Base-by-base conservation (phyloP, 768 basidiomycete species). In the Saitozyma podzolica region DNA sequence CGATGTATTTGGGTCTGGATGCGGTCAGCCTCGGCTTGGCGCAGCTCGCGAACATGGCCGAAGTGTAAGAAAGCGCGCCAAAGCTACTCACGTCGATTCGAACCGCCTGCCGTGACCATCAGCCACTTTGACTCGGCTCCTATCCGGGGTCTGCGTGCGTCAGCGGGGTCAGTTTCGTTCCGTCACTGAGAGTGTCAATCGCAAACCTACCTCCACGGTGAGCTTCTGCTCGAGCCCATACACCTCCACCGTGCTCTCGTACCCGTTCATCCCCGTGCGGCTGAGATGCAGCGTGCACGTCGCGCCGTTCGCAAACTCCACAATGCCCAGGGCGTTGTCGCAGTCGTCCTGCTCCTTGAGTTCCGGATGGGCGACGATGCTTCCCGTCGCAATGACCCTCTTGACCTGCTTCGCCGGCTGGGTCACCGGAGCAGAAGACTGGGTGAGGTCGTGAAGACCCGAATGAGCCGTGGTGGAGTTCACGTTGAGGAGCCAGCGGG, bases 401-500 rank as follows among this genome's bases (percentile, higher is more conserved):
- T 14, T 48, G 14, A 48, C 47, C 47, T 48, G 47, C 47, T 48
- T 48, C 2, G 14, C 6, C 14, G 47, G 47, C 14, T 48, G 14
- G 3, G 14, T 6, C 14, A 48, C 14, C 2, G 29, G 29, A 5
- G 29, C 2, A 29, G 29, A 29, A 29, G 29, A 29, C 29, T 29
- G 29, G 29, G 29, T 5, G 29, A 29, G 29, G 29, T 29, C 29
- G 29, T 2, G 2, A 19, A 48, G 47, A 14, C 17, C 17, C 14
- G 47, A 6, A 6, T 52, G 17, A 1, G 50, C 50, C 29, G 29
- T 29, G 2, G 29, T 29, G 29, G 29, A 29, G 5, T 29, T 29
- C 19, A 52, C 50, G 37, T 52, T 29, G 19, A 52, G 50, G 11
- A 52, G 50, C 50, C 50, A 52, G 11, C 50, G 50, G 19, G 50